phyloP scores from a whole-genome alignment of 768 basidiomycete species.

The Phanerochaete carnosa region DNA sequence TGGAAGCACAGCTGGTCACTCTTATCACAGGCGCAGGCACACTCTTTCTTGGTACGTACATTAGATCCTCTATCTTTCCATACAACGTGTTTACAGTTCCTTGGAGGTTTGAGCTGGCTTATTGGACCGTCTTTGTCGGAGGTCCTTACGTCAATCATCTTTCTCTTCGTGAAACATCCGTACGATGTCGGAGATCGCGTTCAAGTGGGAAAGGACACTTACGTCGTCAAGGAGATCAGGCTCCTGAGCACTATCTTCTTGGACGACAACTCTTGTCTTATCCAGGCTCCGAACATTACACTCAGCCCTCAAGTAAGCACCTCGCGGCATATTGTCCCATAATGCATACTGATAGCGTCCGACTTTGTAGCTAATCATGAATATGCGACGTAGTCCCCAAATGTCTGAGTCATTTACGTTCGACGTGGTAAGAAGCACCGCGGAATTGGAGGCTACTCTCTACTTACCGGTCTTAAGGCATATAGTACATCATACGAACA shows the following conservation, averaged over 20 bases:
- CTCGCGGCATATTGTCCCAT: neutral
- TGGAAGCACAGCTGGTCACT: constrained; percentile 72
- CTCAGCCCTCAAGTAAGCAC: constrained; percentile 52
- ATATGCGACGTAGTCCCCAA: constrained; percentile 63
- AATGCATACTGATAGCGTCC: no score
- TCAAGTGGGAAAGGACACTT: constrained; percentile 44
- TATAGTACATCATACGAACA: constrained; percentile 80
- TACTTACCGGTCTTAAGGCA: constrained; percentile 20
- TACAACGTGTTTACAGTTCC: constrained; percentile 1
- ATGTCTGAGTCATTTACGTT: constrained; percentile 84
- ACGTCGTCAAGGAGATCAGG: constrained; percentile 86
- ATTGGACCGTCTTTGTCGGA: constrained; percentile 81
- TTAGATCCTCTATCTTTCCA: neutral
- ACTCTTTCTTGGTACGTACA: constrained; percentile 41
- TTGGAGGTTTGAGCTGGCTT: constrained; percentile 74
- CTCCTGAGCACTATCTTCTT: constrained; percentile 76
- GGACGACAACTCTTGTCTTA: constrained; percentile 51
- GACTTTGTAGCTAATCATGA: constrained; percentile 58
- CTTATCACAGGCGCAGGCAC: constrained; percentile 76
- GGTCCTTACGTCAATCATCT: constrained; percentile 82
- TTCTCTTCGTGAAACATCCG: constrained; percentile 85
- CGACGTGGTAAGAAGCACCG: constrained; percentile 46
- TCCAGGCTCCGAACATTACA: constrained; percentile 71
- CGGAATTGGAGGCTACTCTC: neutral
- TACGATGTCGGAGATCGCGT: constrained; percentile 83